Evolutionary conservation across 768 basidiomycete species (phyloP).

Genomic region (Strobilomyces echinocephalus): DNA sequence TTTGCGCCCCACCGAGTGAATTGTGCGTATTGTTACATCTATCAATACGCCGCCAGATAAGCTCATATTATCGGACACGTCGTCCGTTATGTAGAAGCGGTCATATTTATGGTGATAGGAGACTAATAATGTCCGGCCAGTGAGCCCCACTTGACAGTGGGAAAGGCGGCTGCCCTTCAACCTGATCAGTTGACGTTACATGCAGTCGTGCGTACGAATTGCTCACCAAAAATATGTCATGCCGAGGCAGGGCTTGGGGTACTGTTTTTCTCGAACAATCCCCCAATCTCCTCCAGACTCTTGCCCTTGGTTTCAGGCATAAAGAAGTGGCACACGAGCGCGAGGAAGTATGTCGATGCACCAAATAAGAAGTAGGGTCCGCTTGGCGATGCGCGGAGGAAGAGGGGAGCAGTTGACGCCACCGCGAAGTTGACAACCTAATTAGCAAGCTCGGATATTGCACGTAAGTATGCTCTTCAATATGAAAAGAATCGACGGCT

Average conservation of each 20-base stretch:
- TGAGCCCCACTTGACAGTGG: too few species aligned
- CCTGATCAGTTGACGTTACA: not conserved
- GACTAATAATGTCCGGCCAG: too few species aligned
- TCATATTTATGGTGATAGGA: too few species aligned
- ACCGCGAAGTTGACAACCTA: constrained; percentile 39
- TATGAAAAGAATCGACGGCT: constrained; percentile 5
- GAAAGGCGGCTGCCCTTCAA: too few species aligned
- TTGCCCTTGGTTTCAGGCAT: constrained; percentile 44
- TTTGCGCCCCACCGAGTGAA: not conserved
- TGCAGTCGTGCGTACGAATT: not conserved
- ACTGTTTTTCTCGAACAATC: constrained; percentile 28
- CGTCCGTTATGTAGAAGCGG: constrained; percentile 1
- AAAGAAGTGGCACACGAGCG: constrained; percentile 35
- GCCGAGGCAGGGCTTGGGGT: not conserved
- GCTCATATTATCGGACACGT: constrained; percentile 7
- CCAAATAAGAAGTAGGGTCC: constrained; percentile 48
- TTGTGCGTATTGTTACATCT: not conserved
- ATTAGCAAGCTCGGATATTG: constrained; percentile 18
- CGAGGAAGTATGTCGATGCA: constrained; percentile 33
- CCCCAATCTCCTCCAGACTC: constrained; percentile 40
- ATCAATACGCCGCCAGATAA: not conserved
- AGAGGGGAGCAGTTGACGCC: constrained; percentile 44
- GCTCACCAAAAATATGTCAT: not conserved
- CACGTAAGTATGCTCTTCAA: constrained; percentile 2
- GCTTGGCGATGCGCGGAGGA: constrained; percentile 40